A percentile compares a stretch with the other conserved stretches of the same genome.
phyloP scores from a whole-genome alignment of 192 early-diverging fungal species.

The Coemansia interrupta region DNA sequence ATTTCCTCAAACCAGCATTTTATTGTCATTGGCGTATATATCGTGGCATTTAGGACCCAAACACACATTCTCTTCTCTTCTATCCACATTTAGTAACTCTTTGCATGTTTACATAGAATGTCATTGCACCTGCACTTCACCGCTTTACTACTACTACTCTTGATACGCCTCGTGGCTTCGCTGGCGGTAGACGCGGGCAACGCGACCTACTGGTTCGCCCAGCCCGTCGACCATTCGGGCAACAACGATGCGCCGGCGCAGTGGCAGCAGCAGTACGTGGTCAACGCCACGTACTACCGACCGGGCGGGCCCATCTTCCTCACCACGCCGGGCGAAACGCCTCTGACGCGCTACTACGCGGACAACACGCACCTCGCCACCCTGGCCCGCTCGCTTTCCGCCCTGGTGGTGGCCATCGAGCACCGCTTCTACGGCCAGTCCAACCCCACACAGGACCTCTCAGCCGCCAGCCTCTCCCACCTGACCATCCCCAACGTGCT shows the following conservation, averaged over 20 bases:
- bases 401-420: slow-evolving; percentile 56
- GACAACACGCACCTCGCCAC: slow-evolving; percentile 22
- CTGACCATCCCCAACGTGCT: slow-evolving; percentile 29
- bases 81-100: neutral
- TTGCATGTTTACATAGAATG: no score
- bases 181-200: neutral
- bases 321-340: slow-evolving; percentile 28
- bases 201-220: slow-evolving; percentile 24
- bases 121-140: no score
- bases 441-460: slow-evolving; percentile 48
- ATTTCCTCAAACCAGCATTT: no score
- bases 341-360: slow-evolving; percentile 9
- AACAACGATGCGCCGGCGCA: slow-evolving; percentile 9
- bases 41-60: no score
- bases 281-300: slow-evolving; percentile 40
- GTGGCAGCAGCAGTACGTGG: slow-evolving; percentile 30
- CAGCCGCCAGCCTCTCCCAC: slow-evolving; percentile 27
- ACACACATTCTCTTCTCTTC: neutral
- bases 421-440: slow-evolving; percentile 62
- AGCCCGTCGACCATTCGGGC: slow-evolving; percentile 36
- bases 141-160: neutral
- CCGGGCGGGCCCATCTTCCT: slow-evolving; percentile 36
- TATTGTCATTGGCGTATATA: no score
- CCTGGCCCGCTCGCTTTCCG: slow-evolving; percentile 54
- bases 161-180: neutral